Percentiles rank a stretch among this genome's conserved stretches.
Evolutionary conservation across 2,329 filamentous ascomycete species (phyloP).

Genomic region (Cephalotrichum gorgonifer): DNA sequence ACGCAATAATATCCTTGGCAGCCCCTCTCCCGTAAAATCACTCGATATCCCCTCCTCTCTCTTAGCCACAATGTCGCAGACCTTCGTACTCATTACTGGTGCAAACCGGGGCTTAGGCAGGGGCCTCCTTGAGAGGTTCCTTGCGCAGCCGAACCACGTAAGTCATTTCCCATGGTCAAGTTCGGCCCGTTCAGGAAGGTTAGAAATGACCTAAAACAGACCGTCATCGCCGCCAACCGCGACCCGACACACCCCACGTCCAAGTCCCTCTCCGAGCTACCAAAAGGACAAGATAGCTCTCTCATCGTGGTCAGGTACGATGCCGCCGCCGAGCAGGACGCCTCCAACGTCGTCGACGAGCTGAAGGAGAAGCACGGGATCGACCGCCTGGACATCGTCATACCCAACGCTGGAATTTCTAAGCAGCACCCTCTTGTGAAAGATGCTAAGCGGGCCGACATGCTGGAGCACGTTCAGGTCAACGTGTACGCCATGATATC

Average conservation of each 20-base stretch:
- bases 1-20: too few relatives aligned
- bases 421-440: conserved; percentile 18
- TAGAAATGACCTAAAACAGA: conserved; percentile 14
- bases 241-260: conserved; percentile 16
- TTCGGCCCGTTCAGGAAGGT: too few relatives aligned
- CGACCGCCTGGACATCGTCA: conserved; percentile 34
- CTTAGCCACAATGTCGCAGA: background rate
- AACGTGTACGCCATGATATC: conserved; percentile 30
- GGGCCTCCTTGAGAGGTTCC: conserved; percentile 22
- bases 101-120: conserved; percentile 25
- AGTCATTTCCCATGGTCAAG: background rate
- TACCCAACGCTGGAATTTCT: conserved; percentile 40
- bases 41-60: too few relatives aligned
- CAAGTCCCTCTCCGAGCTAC: conserved; percentile 21
- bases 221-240: conserved; percentile 28
- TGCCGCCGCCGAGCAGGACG: conserved; percentile 19
- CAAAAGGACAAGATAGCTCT: conserved; percentile 19
- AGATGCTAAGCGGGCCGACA: conserved; percentile 22
- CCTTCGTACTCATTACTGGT: conserved; percentile 22
- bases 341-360: conserved; percentile 18
- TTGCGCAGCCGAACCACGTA: conserved; percentile 44
- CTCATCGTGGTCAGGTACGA: conserved; percentile 34
- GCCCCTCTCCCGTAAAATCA: too few relatives aligned
- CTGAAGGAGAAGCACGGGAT: conserved; percentile 22
- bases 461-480: conserved; percentile 25